A percentile compares a stretch with the other conserved stretches of the same genome.
These are phyloP conservation scores for Lactarius psammicola DNA, from an alignment of 768 basidiomycete species.

Conservation along the genomic window DNA sequence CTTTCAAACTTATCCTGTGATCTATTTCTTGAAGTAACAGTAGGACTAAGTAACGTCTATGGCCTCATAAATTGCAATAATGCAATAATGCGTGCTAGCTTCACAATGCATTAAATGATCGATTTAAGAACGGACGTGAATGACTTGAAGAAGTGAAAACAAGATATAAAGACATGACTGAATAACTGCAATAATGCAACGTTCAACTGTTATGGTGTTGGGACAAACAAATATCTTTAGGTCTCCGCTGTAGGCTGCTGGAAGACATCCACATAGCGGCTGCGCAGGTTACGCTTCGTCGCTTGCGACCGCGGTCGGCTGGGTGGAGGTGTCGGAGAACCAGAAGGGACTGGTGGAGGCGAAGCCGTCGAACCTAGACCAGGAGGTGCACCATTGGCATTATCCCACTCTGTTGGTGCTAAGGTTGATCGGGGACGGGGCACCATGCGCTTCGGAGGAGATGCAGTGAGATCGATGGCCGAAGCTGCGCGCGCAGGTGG, in stretches of 20 bases:
- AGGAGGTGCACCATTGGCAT: slow-evolving; percentile 37
- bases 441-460: slow-evolving; percentile 50
- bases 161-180: slow-evolving; percentile 9
- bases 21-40: slow-evolving; percentile 23
- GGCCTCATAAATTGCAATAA: slow-evolving; percentile 24
- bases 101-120: slow-evolving; percentile 19
- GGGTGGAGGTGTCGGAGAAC: slow-evolving; percentile 46
- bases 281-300: slow-evolving; percentile 74
- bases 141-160: slow-evolving; percentile 2
- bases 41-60: slow-evolving; percentile 27
- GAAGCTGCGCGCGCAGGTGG: slow-evolving; percentile 59
- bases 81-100: slow-evolving; percentile 12
- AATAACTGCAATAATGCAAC: slow-evolving; percentile 9
- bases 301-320: slow-evolving; percentile 56
- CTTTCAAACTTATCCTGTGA: slow-evolving; percentile 74
- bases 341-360: slow-evolving; percentile 42
- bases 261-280: slow-evolving; percentile 90
- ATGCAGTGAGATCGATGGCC: slow-evolving; percentile 56
- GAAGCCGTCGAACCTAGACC: slow-evolving; percentile 30
- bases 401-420: slow-evolving; percentile 46
- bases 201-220: slow-evolving; percentile 6
- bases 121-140: slow-evolving; percentile 5
- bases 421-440: slow-evolving; percentile 66
- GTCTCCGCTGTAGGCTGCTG: slow-evolving; percentile 42
- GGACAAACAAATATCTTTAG: slow-evolving; percentile 6